phyloP scores from a whole-genome alignment of 1,139 yeast species.

The Pichia sp. region DNA sequence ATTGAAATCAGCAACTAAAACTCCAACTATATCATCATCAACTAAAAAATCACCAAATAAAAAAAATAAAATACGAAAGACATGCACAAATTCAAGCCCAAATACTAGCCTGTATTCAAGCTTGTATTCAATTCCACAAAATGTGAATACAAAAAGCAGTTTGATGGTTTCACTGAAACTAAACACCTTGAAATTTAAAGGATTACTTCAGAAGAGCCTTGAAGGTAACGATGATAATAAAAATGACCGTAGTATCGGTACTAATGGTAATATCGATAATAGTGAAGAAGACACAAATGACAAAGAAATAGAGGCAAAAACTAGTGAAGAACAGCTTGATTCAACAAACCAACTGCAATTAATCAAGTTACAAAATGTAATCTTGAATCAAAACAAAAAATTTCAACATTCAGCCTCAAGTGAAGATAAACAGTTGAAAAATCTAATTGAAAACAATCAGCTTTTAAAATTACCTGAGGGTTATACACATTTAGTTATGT shows the following conservation, averaged over 20 bases:
- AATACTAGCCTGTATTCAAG: too few relatives aligned
- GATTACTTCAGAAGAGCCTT: background rate
- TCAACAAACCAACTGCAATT: too few relatives aligned
- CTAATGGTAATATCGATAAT: background rate
- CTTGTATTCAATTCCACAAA: background rate
- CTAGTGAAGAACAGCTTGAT: too few relatives aligned
- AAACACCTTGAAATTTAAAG: background rate
- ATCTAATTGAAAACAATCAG: conserved; percentile 13
- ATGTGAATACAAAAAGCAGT: background rate
- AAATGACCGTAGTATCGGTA: too few relatives aligned
- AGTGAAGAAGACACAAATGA: background rate
- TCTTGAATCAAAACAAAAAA: too few relatives aligned
- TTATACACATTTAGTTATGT: conserved; percentile 26
- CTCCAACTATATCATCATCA: background rate
- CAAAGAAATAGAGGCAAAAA: too few relatives aligned
- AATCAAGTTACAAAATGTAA: too few relatives aligned
- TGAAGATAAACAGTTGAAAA: background rate
- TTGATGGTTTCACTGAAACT: background rate
- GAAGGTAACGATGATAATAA: background rate
- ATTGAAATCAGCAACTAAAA: background rate
- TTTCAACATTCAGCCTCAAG: background rate
- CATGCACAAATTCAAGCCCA: background rate
- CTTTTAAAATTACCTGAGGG: conserved; percentile 23
- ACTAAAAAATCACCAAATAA: background rate
- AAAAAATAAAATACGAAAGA: background rate